Evolutionary conservation across 2,329 filamentous ascomycete species (phyloP).

Genomic region (Lithohypha guttulata): DNA sequence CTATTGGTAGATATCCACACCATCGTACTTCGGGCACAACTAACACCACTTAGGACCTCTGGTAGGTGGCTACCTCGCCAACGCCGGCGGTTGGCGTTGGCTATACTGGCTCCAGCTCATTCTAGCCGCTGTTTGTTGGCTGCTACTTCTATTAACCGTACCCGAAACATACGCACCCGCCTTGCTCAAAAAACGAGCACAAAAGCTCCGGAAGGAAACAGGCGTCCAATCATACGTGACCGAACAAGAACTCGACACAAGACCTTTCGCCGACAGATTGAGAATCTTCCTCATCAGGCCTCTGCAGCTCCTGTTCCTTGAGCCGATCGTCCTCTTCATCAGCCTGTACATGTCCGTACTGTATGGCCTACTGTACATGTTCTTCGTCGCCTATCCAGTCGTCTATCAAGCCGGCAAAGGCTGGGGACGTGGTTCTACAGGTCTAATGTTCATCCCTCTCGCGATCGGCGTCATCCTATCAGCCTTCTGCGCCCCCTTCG

Average conservation of each 20-base stretch:
- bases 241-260: slow-evolving; percentile 66
- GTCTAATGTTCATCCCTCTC: slow-evolving; percentile 78
- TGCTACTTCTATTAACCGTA: slow-evolving; percentile 73
- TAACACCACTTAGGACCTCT: slow-evolving; percentile 70
- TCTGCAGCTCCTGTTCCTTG: slow-evolving; percentile 77
- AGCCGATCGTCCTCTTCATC: slow-evolving; percentile 77
- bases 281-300: slow-evolving; percentile 67
- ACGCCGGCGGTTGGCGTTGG: slow-evolving; percentile 67
- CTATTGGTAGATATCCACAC: slow-evolving; percentile 64
- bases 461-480: slow-evolving; percentile 72
- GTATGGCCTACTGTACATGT: slow-evolving; percentile 50
- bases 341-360: slow-evolving; percentile 74
- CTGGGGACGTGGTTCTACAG: slow-evolving; percentile 61
- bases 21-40: no score
- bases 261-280: slow-evolving; percentile 58
- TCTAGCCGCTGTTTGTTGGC: slow-evolving; percentile 56
- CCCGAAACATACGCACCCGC: slow-evolving; percentile 81
- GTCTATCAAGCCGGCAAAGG: slow-evolving; percentile 73
- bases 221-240: slow-evolving; percentile 60
- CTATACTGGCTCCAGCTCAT: slow-evolving; percentile 83
- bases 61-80: slow-evolving; percentile 63
- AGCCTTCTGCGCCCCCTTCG: slow-evolving; percentile 55
- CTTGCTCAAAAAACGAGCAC: slow-evolving; percentile 59
- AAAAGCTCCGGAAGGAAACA: slow-evolving; percentile 58
- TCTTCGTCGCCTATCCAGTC: slow-evolving; percentile 44